Base-by-base conservation (phyloP, 2,329 filamentous ascomycete species). In the Myotisia sp. region DNA sequence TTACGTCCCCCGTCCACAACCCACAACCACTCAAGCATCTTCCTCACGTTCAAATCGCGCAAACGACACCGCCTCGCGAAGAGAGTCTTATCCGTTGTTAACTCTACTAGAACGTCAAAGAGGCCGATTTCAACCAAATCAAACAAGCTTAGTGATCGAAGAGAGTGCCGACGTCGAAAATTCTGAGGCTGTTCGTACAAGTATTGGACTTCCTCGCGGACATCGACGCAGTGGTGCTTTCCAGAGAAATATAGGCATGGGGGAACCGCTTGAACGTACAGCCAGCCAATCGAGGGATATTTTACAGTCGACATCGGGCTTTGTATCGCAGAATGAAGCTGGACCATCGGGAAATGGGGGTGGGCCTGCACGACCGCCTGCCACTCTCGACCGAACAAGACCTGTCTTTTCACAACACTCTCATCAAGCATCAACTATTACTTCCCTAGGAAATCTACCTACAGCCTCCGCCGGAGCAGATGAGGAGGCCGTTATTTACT, bases 91-190 rank as follows among this genome's bases (percentile, higher is more conserved):
- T 41, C 69, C 71, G 19, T 59, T 75, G 28, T 57, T 75, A 39
- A 68, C 65, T 21, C 59, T 75, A 31, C 66, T 68, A 14, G 67
- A 74, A 51, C 67, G 65, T 43, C 65, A 67, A 44, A 64, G 64
- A 42, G 72, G 63, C 46, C 58, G 67, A 36, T 57, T 67, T 44
- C 65, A 62, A 42, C 61, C 56, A 9, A 56, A 51, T 27, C 60
- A 62, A 12, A 59, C 50, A 24, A 66, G 62, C 45, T 47, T 66
- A 33, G 51, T 60, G 38, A 61, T 68, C 37, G 65, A 68, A 46
- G 60, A 59, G 42, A 66, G 61, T 37, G 48, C 54, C 31, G 52
- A 52, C 14, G n/a, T n/a, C n/a, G n/a, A n/a, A n/a, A 59, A 58
- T 45, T 56, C 57, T 18, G 64, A 67, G 47, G 64, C 60, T 47